Conservation (phyloP, 2,329 filamentous ascomycete species). For the Tolypocladium pustulatum region DNA sequence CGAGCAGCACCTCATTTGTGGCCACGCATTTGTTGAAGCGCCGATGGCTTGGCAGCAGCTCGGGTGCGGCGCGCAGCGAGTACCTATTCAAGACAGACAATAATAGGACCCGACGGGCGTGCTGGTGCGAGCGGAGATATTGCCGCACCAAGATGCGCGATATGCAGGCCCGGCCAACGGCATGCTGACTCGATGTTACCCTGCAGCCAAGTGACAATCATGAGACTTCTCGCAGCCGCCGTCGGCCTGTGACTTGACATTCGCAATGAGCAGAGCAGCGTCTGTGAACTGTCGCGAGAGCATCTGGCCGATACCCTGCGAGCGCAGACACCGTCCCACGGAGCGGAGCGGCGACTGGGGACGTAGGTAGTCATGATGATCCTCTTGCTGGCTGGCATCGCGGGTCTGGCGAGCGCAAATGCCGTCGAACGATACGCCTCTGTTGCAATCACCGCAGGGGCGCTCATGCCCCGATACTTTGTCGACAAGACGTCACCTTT, state of each 20-base stretch:
- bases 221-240: background rate
- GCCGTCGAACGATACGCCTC: background rate
- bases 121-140: background rate
- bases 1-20: background rate
- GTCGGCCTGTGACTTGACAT: background rate
- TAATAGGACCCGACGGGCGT: too few species aligned
- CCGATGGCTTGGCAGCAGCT: background rate
- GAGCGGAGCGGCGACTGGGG: background rate
- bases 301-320: background rate
- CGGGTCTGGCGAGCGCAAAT: background rate
- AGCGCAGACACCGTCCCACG: background rate
- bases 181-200: background rate
- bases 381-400: background rate
- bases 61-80: background rate
- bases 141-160: background rate
- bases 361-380: background rate
- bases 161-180: background rate
- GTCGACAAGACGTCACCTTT: constrained; percentile 17
- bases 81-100: background rate
- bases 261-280: background rate
- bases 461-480: background rate
- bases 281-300: background rate
- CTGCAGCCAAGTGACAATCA: background rate
- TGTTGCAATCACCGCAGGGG: background rate
- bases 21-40: background rate